These are phyloP conservation scores for Blastobotrys chiropterorum DNA, from an alignment of 805 yeast species.

Conservation along the genomic window DNA sequence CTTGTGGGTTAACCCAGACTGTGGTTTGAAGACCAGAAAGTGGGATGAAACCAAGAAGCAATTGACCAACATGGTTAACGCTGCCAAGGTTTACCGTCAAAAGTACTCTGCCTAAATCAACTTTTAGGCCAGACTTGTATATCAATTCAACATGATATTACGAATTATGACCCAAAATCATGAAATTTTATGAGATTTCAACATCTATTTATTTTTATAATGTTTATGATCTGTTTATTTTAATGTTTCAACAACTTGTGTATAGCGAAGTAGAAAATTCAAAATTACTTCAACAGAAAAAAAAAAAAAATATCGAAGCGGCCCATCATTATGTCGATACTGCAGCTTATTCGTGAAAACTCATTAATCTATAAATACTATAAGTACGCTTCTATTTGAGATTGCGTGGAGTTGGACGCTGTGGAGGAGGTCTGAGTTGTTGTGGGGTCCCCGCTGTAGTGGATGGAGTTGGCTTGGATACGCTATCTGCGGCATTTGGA, in stretches of 20 bases:
- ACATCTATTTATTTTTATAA: conserved; percentile 1
- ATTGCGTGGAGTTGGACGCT: background rate
- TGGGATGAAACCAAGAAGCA: conserved; percentile 97
- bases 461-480: background rate
- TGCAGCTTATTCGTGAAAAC: background rate
- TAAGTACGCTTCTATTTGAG: background rate
- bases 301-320: background rate
- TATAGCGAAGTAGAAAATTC: background rate
- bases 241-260: conserved; percentile 4
- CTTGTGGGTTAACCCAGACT: conserved; percentile 99
- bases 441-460: background rate
- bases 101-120: conserved; percentile 33
- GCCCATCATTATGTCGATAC: background rate
- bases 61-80: conserved; percentile 97
- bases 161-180: background rate
- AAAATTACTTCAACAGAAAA: background rate
- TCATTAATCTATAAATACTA: background rate
- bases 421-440: background rate
- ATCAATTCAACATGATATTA: conserved; percentile 4
- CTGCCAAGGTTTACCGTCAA: conserved; percentile 92
- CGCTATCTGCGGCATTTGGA: background rate
- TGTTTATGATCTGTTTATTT: background rate
- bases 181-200: conserved; percentile 4
- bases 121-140: background rate
- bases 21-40: conserved; percentile 99